Conservation (phyloP, 2,329 filamentous ascomycete genomes). For the Magnaporthiopsis incrustans region DNA sequence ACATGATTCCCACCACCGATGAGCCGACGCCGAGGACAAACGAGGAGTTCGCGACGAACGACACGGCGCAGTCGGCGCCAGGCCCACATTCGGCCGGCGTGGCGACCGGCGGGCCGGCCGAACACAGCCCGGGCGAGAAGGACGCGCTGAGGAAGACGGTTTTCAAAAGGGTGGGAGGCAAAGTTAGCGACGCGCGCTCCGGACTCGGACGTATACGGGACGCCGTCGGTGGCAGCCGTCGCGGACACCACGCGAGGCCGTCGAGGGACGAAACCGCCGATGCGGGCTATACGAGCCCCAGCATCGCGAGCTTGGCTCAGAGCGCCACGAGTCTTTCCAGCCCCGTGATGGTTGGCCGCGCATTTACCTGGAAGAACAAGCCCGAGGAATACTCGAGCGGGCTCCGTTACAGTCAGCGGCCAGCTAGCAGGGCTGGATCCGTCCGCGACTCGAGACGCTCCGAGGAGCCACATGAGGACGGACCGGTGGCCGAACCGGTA, state of each 20-base stretch:
- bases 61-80: slow-evolving; percentile 37
- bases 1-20: slow-evolving; percentile 22
- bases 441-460: not conserved
- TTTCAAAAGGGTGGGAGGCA: slow-evolving; percentile 72
- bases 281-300: slow-evolving; percentile 21
- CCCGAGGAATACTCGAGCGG: slow-evolving; percentile 48
- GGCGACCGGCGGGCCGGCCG: slow-evolving; percentile 18
- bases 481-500: not conserved
- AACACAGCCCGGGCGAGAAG: slow-evolving; percentile 19
- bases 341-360: slow-evolving; percentile 35
- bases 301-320: slow-evolving; percentile 27
- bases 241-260: slow-evolving; percentile 45
- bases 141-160: slow-evolving; percentile 56
- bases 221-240: slow-evolving; percentile 55
- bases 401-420: slow-evolving; percentile 24
- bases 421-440: slow-evolving; percentile 1
- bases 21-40: slow-evolving; percentile 17
- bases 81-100: slow-evolving; percentile 38
- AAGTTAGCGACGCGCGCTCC: slow-evolving; percentile 72
- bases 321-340: slow-evolving; percentile 27
- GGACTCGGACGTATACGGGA: slow-evolving; percentile 82
- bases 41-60: slow-evolving; percentile 3
- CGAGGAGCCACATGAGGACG: not conserved
- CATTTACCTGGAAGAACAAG: slow-evolving; percentile 58
- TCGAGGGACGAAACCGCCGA: slow-evolving; percentile 46